phyloP scores from a whole-genome alignment of 1,284 basidiomycete species.

The Vanrija sp. region DNA sequence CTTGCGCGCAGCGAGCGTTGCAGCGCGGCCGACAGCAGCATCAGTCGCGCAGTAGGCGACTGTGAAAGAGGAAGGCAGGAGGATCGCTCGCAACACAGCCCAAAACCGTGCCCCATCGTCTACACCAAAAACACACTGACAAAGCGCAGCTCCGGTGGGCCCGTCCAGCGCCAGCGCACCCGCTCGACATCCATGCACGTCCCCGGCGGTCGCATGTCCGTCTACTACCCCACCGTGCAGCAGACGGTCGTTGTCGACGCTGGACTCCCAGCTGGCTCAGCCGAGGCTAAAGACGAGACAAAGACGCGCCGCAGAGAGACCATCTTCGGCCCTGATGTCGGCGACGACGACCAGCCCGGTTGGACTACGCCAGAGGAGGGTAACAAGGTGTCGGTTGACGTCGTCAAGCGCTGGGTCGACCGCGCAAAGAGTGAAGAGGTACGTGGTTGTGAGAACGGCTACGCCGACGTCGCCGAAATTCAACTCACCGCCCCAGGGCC shows the following conservation, averaged over 20 bases:
- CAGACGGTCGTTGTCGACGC: conserved; percentile 46
- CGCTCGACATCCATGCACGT: conserved; percentile 1
- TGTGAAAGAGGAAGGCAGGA: no score
- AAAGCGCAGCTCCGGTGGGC: neutral
- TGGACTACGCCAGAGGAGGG: conserved; percentile 36
- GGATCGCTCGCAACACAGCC: no score
- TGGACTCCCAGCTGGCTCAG: conserved; percentile 10
- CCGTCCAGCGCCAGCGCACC: neutral
- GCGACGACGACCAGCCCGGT: conserved; percentile 53
- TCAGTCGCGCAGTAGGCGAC: neutral
- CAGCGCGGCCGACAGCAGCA: no score
- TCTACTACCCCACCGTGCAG: conserved; percentile 24
- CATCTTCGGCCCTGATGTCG: conserved; percentile 69
- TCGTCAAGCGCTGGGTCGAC: conserved; percentile 74
- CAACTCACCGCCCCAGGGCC: conserved; percentile 51
- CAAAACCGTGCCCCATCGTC: no score
- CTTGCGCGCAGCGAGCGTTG: no score
- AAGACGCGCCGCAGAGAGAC: conserved; percentile 57
- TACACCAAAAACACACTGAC: neutral
- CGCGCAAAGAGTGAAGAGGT: conserved; percentile 72
- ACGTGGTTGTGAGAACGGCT: conserved; percentile 10
- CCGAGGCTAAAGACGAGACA: conserved; percentile 12
- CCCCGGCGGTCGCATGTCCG: neutral
- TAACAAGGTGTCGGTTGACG: conserved; percentile 64
- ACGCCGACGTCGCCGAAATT: neutral